Evolutionary conservation across 306 rosid species (phyloP).

Genomic region (Parietaria judaica): DNA sequence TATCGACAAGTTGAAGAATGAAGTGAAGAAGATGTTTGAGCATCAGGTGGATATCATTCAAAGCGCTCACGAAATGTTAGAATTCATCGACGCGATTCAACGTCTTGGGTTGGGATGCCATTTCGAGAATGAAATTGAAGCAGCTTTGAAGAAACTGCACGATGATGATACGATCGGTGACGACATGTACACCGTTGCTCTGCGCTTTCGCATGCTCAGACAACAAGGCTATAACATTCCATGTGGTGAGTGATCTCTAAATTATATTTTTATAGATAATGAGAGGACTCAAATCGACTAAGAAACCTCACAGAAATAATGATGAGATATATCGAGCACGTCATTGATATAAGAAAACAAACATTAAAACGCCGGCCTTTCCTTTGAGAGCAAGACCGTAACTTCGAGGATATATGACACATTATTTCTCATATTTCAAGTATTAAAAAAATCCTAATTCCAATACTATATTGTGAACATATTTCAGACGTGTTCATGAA

Average conservation of each 20-base stretch:
- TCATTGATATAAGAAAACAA: too few relatives aligned
- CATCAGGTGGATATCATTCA: background rate
- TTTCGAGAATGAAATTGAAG: constrained; percentile 30
- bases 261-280: too few relatives aligned
- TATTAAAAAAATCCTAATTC: too few relatives aligned
- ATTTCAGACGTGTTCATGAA: constrained; percentile 11
- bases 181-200: constrained; percentile 21
- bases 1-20: constrained; percentile 19
- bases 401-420: too few relatives aligned
- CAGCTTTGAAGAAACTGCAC: constrained; percentile 16
- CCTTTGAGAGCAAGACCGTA: too few relatives aligned
- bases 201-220: constrained; percentile 37
- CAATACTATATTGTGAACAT: too few relatives aligned
- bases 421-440: too few relatives aligned
- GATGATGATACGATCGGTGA: background rate
- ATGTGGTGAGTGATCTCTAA: constrained; percentile 11
- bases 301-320: too few relatives aligned
- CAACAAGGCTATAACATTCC: constrained; percentile 32
- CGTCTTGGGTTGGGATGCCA: constrained; percentile 19
- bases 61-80: constrained; percentile 8
- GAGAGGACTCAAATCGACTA: too few relatives aligned
- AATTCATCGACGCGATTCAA: constrained; percentile 27
- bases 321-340: too few relatives aligned
- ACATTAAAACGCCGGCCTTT: too few relatives aligned
- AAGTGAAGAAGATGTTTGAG: constrained; percentile 21